These are phyloP conservation scores for Tolypocladium capitatum DNA, from an alignment of 2,329 filamentous ascomycete genomes.

Conservation along the genomic window DNA sequence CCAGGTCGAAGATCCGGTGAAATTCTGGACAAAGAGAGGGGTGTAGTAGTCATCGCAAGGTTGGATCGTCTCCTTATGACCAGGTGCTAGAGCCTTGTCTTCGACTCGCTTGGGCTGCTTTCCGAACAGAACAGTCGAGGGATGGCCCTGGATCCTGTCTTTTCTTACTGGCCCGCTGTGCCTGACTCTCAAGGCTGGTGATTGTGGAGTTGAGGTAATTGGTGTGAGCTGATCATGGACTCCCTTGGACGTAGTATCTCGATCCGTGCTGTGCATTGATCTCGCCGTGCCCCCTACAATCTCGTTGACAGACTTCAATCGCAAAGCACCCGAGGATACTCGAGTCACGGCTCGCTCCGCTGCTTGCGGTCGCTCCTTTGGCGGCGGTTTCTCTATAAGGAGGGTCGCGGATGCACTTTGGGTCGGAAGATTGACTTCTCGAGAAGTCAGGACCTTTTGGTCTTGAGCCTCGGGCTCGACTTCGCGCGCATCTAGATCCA, in stretches of 20 bases:
- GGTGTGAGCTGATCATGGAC: slow-evolving; percentile 24
- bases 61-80: slow-evolving; percentile 26
- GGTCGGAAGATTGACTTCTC: slow-evolving; percentile 1
- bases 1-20: slow-evolving; percentile 40
- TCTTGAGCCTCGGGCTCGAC: slow-evolving; percentile 6
- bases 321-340: slow-evolving; percentile 56
- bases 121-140: slow-evolving; percentile 67
- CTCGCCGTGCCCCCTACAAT: slow-evolving; percentile 49
- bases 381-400: slow-evolving; percentile 1
- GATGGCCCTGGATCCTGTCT: slow-evolving; percentile 48
- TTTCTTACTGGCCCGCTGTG: slow-evolving; percentile 28
- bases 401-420: slow-evolving; percentile 6
- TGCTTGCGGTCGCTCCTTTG: slow-evolving; percentile 11
- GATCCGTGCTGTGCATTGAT: slow-evolving; percentile 20
- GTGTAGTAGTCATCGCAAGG: slow-evolving; percentile 51
- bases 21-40: slow-evolving; percentile 46
- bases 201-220: slow-evolving; percentile 30
- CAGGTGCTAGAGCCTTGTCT: slow-evolving; percentile 31
- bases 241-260: slow-evolving; percentile 13
- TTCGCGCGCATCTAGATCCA: slow-evolving; percentile 21
- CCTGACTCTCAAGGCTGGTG: slow-evolving; percentile 20
- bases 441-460: slow-evolving; percentile 1
- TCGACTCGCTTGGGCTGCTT: slow-evolving; percentile 42
- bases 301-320: slow-evolving; percentile 60
- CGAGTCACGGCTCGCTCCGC: slow-evolving; percentile 49